Conservation (phyloP, 78 protist genomes). For the Diacronema lutheri region DNA sequence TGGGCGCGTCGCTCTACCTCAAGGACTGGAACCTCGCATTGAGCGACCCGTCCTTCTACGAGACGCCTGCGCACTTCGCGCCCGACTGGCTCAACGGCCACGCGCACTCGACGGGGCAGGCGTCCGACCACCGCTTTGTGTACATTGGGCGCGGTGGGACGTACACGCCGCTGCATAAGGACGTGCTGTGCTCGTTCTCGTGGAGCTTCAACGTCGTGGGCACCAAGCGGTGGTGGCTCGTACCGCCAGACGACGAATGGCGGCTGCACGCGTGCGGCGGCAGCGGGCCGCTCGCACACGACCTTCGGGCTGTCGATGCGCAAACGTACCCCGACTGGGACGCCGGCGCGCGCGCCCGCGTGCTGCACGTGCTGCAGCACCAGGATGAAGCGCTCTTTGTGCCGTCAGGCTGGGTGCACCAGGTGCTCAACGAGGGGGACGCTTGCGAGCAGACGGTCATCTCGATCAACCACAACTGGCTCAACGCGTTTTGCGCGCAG, state of each 20-base stretch:
- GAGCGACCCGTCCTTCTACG: neutral
- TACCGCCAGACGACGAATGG: too few species aligned
- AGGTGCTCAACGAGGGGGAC: neutral
- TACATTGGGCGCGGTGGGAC: neutral
- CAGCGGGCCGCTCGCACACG: too few species aligned
- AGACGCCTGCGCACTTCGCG: neutral
- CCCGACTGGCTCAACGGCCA: constrained; percentile 27
- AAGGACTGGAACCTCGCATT: constrained; percentile 12
- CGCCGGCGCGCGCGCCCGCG: neutral
- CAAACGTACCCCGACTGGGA: too few species aligned
- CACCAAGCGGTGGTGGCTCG: neutral
- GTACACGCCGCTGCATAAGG: constrained; percentile 2
- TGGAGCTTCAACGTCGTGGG: constrained; percentile 8
- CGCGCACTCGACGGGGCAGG: neutral
- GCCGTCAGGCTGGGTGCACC: constrained; percentile 9
- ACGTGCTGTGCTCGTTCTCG: constrained; percentile 18
- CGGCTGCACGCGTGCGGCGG: too few species aligned
- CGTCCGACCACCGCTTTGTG: constrained; percentile 25
- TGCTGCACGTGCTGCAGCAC: neutral
- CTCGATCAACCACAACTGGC: constrained; percentile 28
- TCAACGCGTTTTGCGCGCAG: too few species aligned
- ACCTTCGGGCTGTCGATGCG: too few species aligned
- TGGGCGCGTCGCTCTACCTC: constrained; percentile 9
- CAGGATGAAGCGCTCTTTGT: neutral
- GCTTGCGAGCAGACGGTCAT: too few species aligned